Evolutionary conservation across 208 protist genomes (phyloP).

Genomic region (Crithidia sp.): DNA sequence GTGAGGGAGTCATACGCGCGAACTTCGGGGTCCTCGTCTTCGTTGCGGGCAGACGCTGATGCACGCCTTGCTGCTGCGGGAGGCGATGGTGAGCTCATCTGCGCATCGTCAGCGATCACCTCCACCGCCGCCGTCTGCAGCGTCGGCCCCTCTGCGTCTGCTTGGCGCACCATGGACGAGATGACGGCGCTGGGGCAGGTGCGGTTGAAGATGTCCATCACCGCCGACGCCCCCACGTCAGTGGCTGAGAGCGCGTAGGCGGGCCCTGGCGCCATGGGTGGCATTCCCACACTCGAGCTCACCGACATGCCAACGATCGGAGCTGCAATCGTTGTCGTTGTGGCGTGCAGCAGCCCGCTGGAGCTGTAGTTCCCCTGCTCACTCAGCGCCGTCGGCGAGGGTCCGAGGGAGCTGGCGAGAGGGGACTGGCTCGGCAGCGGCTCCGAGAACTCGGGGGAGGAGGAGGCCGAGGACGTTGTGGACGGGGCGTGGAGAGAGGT

Average conservation of each 20-base stretch:
- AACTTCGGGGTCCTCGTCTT: not conserved
- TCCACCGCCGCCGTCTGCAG: not conserved
- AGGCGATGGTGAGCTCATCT: too few relatives aligned
- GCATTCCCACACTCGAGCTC: conserved; percentile 26
- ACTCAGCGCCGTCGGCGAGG: not conserved
- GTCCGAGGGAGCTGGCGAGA: not conserved
- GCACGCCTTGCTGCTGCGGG: too few relatives aligned
- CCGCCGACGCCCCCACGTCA: conserved; percentile 22
- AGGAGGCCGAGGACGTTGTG: not conserved
- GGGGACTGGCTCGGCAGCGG: conserved; percentile 16
- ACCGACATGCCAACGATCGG: conserved; percentile 11
- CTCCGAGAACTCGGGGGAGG: not conserved
- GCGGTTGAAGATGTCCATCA: conserved; percentile 30
- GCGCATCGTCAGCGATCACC: not conserved
- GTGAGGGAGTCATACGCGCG: conserved; percentile 1
- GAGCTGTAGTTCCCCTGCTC: not conserved
- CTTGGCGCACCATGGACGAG: not conserved
- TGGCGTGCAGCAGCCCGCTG: conserved; percentile 7
- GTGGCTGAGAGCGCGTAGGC: conserved; percentile 22
- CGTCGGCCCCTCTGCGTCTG: not conserved
- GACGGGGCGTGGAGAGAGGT: not conserved
- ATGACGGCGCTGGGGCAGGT: conserved; percentile 4
- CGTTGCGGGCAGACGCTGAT: not conserved
- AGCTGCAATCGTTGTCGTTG: not conserved
- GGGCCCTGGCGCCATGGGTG: conserved; percentile 29